phyloP scores from a whole-genome alignment of 2,329 filamentous ascomycete species.

The Phoma sp. region DNA sequence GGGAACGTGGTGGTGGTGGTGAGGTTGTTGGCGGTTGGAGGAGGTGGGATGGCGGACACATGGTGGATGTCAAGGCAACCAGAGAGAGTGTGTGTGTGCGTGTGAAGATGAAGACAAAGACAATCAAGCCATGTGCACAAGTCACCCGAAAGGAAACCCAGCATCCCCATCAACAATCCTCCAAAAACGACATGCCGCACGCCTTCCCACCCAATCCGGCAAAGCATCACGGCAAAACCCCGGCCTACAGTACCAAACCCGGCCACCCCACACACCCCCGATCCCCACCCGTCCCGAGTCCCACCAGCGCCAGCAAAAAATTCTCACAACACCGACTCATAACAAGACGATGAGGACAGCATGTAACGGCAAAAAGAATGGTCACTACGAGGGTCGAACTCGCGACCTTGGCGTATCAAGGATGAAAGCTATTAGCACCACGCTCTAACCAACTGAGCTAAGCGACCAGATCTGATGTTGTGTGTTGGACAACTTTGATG shows the following conservation, averaged over 20 bases:
- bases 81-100: too few species aligned
- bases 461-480: conserved; percentile 7
- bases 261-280: neutral
- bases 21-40: too few species aligned
- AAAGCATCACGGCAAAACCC: neutral
- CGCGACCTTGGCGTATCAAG: conserved; percentile 22
- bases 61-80: too few species aligned
- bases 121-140: too few species aligned
- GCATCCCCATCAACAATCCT: too few species aligned
- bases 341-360: neutral
- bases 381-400: conserved; percentile 24
- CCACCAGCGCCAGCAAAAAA: conserved; percentile 1
- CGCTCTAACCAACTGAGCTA: conserved; percentile 25
- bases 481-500: conserved; percentile 1
- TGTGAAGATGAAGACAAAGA: too few species aligned
- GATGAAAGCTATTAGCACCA: conserved; percentile 20
- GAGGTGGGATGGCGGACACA: too few species aligned
- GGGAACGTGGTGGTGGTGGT: too few species aligned
- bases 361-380: conserved; percentile 5
- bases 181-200: neutral
- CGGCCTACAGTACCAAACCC: too few species aligned
- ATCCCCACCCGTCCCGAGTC: neutral
- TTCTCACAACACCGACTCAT: neutral
- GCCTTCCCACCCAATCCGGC: conserved; percentile 7
- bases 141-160: too few species aligned